Evolutionary conservation across 73 alveolate species (phyloP).

Genomic region (Paramecium primaurelia): DNA sequence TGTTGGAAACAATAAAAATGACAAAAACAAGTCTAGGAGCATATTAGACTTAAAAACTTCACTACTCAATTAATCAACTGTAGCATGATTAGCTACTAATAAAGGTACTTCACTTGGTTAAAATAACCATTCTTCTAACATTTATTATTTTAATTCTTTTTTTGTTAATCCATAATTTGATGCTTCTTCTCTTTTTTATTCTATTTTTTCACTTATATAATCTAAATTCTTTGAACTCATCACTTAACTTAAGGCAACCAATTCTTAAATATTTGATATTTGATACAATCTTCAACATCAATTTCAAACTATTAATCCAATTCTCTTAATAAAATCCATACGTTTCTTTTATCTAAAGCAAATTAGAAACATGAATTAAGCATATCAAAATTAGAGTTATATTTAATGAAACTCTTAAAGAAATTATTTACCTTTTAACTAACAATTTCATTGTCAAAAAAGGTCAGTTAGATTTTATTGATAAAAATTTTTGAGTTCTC

Average conservation of each 20-base stretch:
- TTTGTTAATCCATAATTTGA: slow-evolving; percentile 29
- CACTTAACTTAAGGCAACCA: slow-evolving; percentile 27
- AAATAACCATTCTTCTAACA: slow-evolving; percentile 43
- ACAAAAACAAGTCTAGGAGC: background rate
- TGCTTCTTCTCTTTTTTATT: slow-evolving; percentile 26
- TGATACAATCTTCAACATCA: slow-evolving; percentile 29
- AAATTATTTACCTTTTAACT: background rate
- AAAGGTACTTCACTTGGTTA: slow-evolving; percentile 31
- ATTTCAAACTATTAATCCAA: background rate
- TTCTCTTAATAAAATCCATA: background rate
- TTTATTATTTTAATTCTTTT: slow-evolving; percentile 24
- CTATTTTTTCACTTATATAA: background rate
- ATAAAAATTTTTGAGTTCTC: background rate
- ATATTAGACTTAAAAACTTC: background rate
- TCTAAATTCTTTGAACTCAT: background rate
- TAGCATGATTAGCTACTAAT: background rate
- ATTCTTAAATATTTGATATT: background rate
- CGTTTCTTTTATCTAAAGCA: background rate
- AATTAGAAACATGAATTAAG: slow-evolving; percentile 15
- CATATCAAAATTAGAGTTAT: background rate
- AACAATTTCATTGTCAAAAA: background rate
- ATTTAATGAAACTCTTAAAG: background rate
- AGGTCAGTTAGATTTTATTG: background rate
- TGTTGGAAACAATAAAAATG: slow-evolving; percentile 16
- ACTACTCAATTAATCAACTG: slow-evolving; percentile 15